Base-by-base conservation (phyloP, 2,329 filamentous ascomycete genomes). In the Thyridium curvatum region DNA sequence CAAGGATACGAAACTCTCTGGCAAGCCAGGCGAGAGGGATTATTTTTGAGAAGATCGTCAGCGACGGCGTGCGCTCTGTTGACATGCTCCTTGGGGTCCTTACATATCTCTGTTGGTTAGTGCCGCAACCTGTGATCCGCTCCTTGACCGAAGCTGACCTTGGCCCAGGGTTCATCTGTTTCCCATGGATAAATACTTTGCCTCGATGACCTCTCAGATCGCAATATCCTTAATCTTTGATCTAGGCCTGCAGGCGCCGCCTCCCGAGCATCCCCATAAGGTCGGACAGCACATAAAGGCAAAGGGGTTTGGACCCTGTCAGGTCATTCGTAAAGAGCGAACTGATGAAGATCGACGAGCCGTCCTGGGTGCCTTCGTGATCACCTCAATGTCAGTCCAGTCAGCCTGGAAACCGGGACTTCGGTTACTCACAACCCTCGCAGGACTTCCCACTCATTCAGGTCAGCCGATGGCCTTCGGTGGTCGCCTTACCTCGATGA, bases 1-100 rank as follows among this genome's bases (percentile, higher is more conserved):
- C 57, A 0, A 44, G 53, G 3, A 56, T 62, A 37, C 67, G 71
- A 44, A 32, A 50, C 0, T 51, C 51, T 2, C 44, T 71, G 15
- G 56, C 57, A 30, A 58, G 59, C 2, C 59, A 54, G 30, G 56
- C 70, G 4, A 64, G 68, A 18, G 53, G 63, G 33, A 58, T 66
- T 18, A 36, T 74, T 12, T 60, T 64, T 0, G 57, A 61, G 28
- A 59, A 60, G 35, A 51, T 74, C 12, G 45, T 74, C 8, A 41
- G 69, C 16, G 58, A 68, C n/a, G 55, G 61, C 15, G 68, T 72
- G 40, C 60, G 62, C 21, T 61, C 51, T 31, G 55, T 74, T 32
- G 73, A 77, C 44, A 44, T 74, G 13, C 53, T 77, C 1, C 55
- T 70, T 5, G 71, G 72, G 0, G 42, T 73, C 2, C 50, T 77